phyloP scores from a whole-genome alignment of 1,284 basidiomycete genomes.

The Trichosporon sp. region DNA sequence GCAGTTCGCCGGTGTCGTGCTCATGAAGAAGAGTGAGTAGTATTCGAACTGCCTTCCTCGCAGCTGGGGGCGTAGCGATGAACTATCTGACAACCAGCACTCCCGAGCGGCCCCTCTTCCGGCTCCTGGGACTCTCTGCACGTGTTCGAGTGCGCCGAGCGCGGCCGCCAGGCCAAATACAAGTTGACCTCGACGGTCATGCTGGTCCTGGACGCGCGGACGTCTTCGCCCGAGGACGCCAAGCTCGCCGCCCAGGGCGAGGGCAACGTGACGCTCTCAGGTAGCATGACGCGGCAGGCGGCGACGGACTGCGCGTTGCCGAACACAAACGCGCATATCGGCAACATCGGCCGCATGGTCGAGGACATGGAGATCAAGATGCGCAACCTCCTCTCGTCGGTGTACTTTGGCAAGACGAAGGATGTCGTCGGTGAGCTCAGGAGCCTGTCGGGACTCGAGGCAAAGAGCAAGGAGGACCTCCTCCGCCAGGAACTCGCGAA shows the following conservation, averaged over 20 bases:
- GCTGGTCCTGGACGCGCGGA: slow-evolving; percentile 81
- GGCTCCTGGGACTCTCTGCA: slow-evolving; percentile 96
- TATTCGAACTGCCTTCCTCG: neutral
- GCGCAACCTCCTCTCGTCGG: slow-evolving; percentile 92
- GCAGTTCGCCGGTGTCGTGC: slow-evolving; percentile 88
- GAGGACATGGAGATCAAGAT: slow-evolving; percentile 99
- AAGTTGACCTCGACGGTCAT: slow-evolving; percentile 97
- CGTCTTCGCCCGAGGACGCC: slow-evolving; percentile 52
- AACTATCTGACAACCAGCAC: neutral
- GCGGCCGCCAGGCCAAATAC: slow-evolving; percentile 89
- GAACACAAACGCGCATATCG: slow-evolving; percentile 77
- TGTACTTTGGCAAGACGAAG: slow-evolving; percentile 97
- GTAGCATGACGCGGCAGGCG: slow-evolving; percentile 93
- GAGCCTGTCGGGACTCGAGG: slow-evolving; percentile 81
- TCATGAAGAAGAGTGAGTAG: slow-evolving; percentile 88
- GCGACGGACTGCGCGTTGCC: slow-evolving; percentile 84
- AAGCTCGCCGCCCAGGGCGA: slow-evolving; percentile 56
- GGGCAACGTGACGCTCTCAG: slow-evolving; percentile 82
- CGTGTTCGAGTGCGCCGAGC: slow-evolving; percentile 90
- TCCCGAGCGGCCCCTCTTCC: slow-evolving; percentile 9
- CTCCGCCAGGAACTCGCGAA: slow-evolving; percentile 93
- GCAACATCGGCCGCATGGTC: slow-evolving; percentile 89
- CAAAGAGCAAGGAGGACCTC: slow-evolving; percentile 75
- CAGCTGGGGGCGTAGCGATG: too few species aligned
- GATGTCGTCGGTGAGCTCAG: slow-evolving; percentile 91